A percentile compares a stretch with the other conserved stretches of the same genome.
phyloP scores from a whole-genome alignment of 2,329 filamentous ascomycete species.

The Botryotinia convoluta region DNA sequence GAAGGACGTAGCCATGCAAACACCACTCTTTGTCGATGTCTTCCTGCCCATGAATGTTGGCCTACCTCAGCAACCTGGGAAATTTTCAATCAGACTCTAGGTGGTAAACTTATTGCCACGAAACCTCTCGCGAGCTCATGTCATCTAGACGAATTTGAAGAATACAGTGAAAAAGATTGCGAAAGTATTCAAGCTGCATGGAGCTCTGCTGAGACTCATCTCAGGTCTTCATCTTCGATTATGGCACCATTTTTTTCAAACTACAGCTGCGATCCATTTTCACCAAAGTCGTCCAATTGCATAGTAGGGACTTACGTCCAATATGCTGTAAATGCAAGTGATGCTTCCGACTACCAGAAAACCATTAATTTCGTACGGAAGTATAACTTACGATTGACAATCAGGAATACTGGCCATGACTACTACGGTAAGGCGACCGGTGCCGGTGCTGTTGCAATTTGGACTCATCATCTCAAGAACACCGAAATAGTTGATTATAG shows the following conservation, averaged over 20 bases:
- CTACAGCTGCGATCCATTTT: conserved; percentile 32
- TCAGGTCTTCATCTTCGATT: conserved; percentile 38
- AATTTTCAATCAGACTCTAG: conserved; percentile 24
- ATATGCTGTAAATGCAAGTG: conserved; percentile 36
- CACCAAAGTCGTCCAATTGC: conserved; percentile 41
- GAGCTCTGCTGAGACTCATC: conserved; percentile 12
- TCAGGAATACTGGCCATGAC: conserved; percentile 58
- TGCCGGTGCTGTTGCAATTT: conserved; percentile 2
- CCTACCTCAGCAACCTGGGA: conserved; percentile 23
- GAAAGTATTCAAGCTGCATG: conserved; percentile 12
- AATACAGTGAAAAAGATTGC: conserved; percentile 14
- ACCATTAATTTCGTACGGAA: conserved; percentile 41
- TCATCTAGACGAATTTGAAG: conserved; percentile 10
- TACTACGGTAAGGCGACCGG: conserved; percentile 33
- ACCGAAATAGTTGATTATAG: neutral
- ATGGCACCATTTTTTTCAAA: conserved; percentile 43
- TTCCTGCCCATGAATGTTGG: conserved; percentile 26
- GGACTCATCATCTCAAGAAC: neutral
- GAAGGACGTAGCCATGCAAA: neutral
- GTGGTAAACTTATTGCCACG: conserved; percentile 24
- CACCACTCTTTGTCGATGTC: neutral
- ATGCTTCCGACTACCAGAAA: conserved; percentile 32
- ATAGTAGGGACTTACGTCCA: conserved; percentile 41
- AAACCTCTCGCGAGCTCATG: conserved; percentile 21
- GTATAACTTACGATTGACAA: conserved; percentile 44